Evolutionary conservation across 2,329 filamentous ascomycete genomes (phyloP), one percentile per base, ranked within the genome.

Genomic region (Botrytis elliptica): DNA sequence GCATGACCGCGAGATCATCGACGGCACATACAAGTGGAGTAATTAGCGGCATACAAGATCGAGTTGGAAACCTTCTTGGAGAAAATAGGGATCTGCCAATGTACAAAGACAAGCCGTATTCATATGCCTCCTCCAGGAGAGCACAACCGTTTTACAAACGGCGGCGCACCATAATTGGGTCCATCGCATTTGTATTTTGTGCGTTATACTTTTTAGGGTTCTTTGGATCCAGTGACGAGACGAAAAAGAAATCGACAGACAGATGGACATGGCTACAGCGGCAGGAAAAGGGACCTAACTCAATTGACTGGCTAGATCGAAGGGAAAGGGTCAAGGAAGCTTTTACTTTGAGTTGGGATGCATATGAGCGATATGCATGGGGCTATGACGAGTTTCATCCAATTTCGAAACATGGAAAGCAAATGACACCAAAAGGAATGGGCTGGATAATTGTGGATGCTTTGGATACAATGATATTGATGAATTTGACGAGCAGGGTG

Each of bases 101-200:
- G 92, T 99, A 99, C 85, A 99, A 99, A 84, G 96, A 99, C 84
- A 99, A 99, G 83, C 96, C 96, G n/a, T 96, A 93, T 81, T 87
- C 87, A 69, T 91, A 93, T 79, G 86, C 88, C 62, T 84, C 86
- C 49, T 89, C 88, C 75, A 86, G 88, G 77, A 88, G 88, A 78
- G 85, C 86, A 75, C 86, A 86, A 70, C 86, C 89, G 49, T 83
- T 89, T 78, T 91, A 89, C 84, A 88, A 87, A 82, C 88, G 88
- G 79, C 93, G 92, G 84, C 85, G 92, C 74, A 83, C 89, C 42
- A 77, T 90, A 36, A 85, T 83, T 2, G 81, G 88, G 62, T 75
- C 88, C 38, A 83, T 86, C 9, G 76, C 93, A 49, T 82, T 88
- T 14, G 76, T 91, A 33, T 79, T 94, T 70, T 82, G 84, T 9